Conservation (phyloP, 352 stramenopile species). For the Phytophthora pistaciae region DNA sequence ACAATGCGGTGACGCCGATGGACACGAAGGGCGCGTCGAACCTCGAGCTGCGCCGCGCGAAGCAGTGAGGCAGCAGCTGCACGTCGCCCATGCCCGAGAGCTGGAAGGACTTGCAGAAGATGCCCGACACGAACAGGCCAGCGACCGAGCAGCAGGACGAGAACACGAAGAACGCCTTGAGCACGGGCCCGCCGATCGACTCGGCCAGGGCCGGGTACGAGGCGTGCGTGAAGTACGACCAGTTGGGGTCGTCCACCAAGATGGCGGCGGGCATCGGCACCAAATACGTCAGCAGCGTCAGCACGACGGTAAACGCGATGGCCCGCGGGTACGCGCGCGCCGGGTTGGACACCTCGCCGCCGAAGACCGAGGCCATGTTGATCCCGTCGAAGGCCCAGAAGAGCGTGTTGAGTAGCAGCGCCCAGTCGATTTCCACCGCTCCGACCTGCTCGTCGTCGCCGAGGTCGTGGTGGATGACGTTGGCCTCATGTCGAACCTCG, state of each 20-base stretch:
- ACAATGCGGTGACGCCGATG: slow-evolving; percentile 43
- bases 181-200: slow-evolving; percentile 80
- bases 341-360: slow-evolving; percentile 87
- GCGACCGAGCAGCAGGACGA: slow-evolving; percentile 84
- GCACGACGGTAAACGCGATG: slow-evolving; percentile 34
- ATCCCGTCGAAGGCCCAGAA: slow-evolving; percentile 97
- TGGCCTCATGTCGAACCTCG: slow-evolving; percentile 79
- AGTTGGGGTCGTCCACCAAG: slow-evolving; percentile 68
- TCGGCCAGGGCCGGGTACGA: slow-evolving; percentile 89
- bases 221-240: slow-evolving; percentile 88
- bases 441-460: slow-evolving; percentile 72
- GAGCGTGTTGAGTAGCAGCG: slow-evolving; percentile 91
- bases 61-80: slow-evolving; percentile 81
- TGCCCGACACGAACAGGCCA: slow-evolving; percentile 91
- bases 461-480: slow-evolving; percentile 31
- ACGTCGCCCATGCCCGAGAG: slow-evolving; percentile 80
- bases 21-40: slow-evolving; percentile 57
- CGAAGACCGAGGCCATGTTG: slow-evolving; percentile 87
- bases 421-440: slow-evolving; percentile 60
- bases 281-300: slow-evolving; percentile 44
- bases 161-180: slow-evolving; percentile 88
- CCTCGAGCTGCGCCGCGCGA: slow-evolving; percentile 60
- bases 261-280: slow-evolving; percentile 87
- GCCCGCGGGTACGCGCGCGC: slow-evolving; percentile 69
- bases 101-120: slow-evolving; percentile 92